phyloP scores from a whole-genome alignment of 495 filamentous ascomycete genomes.

The Elaphomyces granulatus region DNA sequence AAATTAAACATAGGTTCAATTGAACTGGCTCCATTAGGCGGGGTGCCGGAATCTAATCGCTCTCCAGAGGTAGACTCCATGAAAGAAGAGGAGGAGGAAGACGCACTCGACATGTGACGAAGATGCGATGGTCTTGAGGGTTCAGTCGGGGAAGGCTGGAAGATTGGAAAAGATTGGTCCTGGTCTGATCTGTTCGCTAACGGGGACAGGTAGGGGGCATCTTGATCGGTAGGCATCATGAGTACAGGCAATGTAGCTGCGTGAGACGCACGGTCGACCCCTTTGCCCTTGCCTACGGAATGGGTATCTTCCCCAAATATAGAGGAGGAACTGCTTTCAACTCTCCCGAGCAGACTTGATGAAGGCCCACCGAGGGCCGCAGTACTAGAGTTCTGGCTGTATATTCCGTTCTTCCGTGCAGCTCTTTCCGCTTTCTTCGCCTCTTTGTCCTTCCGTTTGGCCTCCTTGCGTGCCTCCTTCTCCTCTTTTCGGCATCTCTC shows the following conservation, averaged over 20 bases:
- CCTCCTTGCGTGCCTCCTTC: slow-evolving; percentile 64
- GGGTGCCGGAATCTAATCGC: slow-evolving; percentile 22
- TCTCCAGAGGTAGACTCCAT: slow-evolving; percentile 47
- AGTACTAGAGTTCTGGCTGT: slow-evolving; percentile 31
- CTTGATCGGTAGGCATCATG: slow-evolving; percentile 2
- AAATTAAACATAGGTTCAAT: slow-evolving; percentile 85
- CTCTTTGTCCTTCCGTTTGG: slow-evolving; percentile 71
- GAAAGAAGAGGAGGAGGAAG: slow-evolving; percentile 63
- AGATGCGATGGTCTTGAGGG: slow-evolving; percentile 49
- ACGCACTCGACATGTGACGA: slow-evolving; percentile 68
- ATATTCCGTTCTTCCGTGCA: slow-evolving; percentile 39
- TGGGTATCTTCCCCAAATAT: slow-evolving; percentile 20
- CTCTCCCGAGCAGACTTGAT: slow-evolving; percentile 15
- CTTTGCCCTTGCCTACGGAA: slow-evolving; percentile 61
- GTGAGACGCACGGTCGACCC: slow-evolving; percentile 42
- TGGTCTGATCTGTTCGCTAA: slow-evolving; percentile 6
- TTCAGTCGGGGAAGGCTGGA: slow-evolving; percentile 18
- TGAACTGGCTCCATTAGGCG: slow-evolving; percentile 36
- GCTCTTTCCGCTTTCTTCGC: slow-evolving; percentile 63
- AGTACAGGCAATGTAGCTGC: slow-evolving; percentile 1
- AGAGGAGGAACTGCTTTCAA: slow-evolving; percentile 28
- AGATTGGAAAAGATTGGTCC: slow-evolving; percentile 4
- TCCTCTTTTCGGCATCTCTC: slow-evolving; percentile 70
- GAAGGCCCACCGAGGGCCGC: slow-evolving; percentile 25
- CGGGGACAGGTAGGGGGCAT: slow-evolving; percentile 1